Conservation (phyloP, 2,329 filamentous ascomycete genomes). For the Sclerotinia nivalis region DNA sequence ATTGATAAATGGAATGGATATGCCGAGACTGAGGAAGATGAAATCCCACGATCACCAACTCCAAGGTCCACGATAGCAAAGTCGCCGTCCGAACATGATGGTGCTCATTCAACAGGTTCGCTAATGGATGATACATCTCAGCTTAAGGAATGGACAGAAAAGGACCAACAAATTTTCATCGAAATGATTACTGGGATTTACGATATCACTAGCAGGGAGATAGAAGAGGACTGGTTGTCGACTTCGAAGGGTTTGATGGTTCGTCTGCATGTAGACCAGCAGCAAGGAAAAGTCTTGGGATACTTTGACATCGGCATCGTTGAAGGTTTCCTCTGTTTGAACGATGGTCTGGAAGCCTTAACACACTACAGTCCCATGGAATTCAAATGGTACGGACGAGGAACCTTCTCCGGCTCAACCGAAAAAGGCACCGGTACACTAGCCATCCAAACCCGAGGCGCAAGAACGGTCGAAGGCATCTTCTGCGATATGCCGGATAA, state of each 20-base stretch:
- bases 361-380: not conserved
- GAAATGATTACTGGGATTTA: slow-evolving; percentile 10
- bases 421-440: slow-evolving; percentile 5
- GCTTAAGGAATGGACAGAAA: slow-evolving; percentile 1
- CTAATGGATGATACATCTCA: too few species aligned
- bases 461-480: not conserved
- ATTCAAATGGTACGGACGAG: slow-evolving; percentile 5
- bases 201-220: slow-evolving; percentile 12
- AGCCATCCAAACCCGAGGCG: not conserved
- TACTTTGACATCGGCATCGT: slow-evolving; percentile 9
- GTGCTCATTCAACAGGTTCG: not conserved
- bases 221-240: slow-evolving; percentile 4
- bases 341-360: not conserved
- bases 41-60: slow-evolving; percentile 8
- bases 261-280: slow-evolving; percentile 11
- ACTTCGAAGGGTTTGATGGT: not conserved
- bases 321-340: not conserved
- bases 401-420: not conserved
- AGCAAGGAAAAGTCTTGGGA: not conserved
- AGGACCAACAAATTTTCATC: not conserved
- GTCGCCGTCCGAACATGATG: not conserved
- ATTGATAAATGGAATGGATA: slow-evolving; percentile 15
- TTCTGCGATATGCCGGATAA: slow-evolving; percentile 15
- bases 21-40: slow-evolving; percentile 17
- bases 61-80: not conserved